Conservation (phyloP, 2,329 filamentous ascomycete genomes). For the Truncatella angustata region DNA sequence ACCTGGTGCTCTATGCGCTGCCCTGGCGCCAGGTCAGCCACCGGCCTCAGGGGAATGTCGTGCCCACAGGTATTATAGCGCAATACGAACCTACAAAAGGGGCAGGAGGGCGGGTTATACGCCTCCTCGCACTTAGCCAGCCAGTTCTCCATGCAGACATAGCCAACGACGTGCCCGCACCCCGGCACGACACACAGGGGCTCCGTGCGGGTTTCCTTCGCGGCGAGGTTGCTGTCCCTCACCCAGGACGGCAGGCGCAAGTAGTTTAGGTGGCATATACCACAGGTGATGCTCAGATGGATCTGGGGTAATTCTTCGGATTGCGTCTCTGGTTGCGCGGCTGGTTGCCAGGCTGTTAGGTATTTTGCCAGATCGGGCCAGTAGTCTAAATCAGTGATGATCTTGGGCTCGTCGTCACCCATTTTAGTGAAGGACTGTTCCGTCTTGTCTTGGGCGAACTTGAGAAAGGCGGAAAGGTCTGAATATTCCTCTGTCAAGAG, state of each 20-base stretch:
- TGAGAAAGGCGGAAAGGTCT: no score
- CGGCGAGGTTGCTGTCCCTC: background rate
- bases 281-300: background rate
- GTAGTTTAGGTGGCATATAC: background rate
- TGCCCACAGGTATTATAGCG: background rate
- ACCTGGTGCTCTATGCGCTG: background rate
- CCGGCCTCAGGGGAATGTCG: background rate
- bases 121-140: background rate
- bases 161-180: background rate
- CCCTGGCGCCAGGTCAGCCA: background rate
- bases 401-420: background rate
- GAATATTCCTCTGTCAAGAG: no score
- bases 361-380: background rate
- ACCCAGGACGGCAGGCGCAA: background rate
- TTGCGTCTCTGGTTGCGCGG: background rate
- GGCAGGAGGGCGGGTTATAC: background rate
- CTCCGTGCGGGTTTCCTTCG: background rate
- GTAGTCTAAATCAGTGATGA: background rate
- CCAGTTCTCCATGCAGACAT: background rate
- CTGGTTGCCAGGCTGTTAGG: background rate
- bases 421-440: background rate
- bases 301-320: background rate
- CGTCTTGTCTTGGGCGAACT: no score
- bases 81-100: background rate
- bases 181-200: background rate